phyloP scores from a whole-genome alignment of 176 grass and related monocot genomes.

The Lolium multiflorum region DNA sequence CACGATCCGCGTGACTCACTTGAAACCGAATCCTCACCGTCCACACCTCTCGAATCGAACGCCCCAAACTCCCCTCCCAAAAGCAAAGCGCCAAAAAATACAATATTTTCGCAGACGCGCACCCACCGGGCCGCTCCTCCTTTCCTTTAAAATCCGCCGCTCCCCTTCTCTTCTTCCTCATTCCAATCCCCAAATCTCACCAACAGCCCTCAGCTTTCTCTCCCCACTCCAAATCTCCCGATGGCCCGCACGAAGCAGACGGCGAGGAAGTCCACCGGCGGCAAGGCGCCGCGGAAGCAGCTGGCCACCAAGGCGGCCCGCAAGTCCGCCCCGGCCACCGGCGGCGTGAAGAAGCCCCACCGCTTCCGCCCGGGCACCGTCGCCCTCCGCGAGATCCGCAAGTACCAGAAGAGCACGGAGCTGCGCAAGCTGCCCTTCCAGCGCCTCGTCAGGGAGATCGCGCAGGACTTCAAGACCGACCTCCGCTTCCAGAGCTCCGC shows the following conservation, averaged over 20 bases:
- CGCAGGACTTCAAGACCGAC: constrained; percentile 79
- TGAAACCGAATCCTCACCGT: too few species aligned
- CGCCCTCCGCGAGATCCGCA: constrained; percentile 69
- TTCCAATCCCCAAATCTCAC: too few species aligned
- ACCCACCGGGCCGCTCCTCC: too few species aligned
- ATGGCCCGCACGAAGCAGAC: constrained; percentile 86
- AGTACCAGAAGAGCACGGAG: constrained; percentile 89
- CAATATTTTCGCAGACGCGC: too few species aligned
- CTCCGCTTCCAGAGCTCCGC: constrained; percentile 79
- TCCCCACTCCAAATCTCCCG: too few species aligned
- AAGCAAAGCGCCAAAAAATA: too few species aligned
- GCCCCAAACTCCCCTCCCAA: too few species aligned
- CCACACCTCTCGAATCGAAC: too few species aligned
- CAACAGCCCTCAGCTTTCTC: too few species aligned
- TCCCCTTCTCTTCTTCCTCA: too few species aligned
- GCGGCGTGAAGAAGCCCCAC: neutral
- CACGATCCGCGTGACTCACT: too few species aligned
- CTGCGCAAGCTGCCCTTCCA: constrained; percentile 75
- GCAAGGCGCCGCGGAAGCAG: constrained; percentile 73
- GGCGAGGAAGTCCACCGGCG: constrained; percentile 69
- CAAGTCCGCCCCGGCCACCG: constrained; percentile 68
- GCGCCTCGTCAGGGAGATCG: constrained; percentile 69
- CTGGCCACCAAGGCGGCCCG: constrained; percentile 66
- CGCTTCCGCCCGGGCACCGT: constrained; percentile 35
- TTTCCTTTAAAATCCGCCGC: too few species aligned